A percentile compares a stretch with the other conserved stretches of the same genome.
These are phyloP conservation scores for Fusarium lateritium DNA, from an alignment of 2,329 filamentous ascomycete genomes.

Conservation along the genomic window DNA sequence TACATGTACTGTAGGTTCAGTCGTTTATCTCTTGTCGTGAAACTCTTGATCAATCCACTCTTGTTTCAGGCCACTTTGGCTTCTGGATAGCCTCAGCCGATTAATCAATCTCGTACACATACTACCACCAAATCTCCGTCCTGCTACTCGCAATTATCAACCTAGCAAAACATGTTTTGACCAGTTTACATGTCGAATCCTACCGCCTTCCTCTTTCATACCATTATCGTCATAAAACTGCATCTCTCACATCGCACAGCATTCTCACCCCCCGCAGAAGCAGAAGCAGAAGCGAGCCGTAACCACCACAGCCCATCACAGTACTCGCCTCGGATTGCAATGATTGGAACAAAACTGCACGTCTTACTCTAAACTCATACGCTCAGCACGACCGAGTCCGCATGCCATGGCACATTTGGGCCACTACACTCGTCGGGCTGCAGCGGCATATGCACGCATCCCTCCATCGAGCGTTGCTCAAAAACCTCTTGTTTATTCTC, in stretches of 20 bases:
- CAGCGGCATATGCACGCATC: slow-evolving; percentile 47
- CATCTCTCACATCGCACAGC: slow-evolving; percentile 36
- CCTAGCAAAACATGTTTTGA: too few relatives aligned
- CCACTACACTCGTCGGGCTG: slow-evolving; percentile 35
- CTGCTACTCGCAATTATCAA: too few relatives aligned
- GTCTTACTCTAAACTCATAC: slow-evolving; percentile 18
- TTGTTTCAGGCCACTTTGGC: background rate
- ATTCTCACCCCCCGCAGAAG: slow-evolving; percentile 39
- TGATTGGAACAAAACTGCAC: slow-evolving; percentile 44
- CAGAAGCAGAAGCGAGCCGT: slow-evolving; percentile 26
- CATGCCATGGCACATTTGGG: slow-evolving; percentile 23
- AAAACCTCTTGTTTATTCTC: slow-evolving; percentile 18
- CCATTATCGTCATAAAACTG: slow-evolving; percentile 1
- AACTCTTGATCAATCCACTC: background rate
- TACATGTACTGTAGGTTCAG: too few relatives aligned
- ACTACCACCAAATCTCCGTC: background rate
- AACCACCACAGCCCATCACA: slow-evolving; percentile 9
- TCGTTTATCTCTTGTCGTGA: background rate
- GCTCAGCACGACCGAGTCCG: background rate
- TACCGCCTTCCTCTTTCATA: too few relatives aligned
- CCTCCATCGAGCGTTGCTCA: slow-evolving; percentile 34
- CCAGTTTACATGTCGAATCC: too few relatives aligned
- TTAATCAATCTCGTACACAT: background rate
- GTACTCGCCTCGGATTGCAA: slow-evolving; percentile 37
- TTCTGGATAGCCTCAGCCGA: background rate